Evolutionary conservation across 75 land plant genomes (phyloP).

Genomic region (Ceratopteris richardii): DNA sequence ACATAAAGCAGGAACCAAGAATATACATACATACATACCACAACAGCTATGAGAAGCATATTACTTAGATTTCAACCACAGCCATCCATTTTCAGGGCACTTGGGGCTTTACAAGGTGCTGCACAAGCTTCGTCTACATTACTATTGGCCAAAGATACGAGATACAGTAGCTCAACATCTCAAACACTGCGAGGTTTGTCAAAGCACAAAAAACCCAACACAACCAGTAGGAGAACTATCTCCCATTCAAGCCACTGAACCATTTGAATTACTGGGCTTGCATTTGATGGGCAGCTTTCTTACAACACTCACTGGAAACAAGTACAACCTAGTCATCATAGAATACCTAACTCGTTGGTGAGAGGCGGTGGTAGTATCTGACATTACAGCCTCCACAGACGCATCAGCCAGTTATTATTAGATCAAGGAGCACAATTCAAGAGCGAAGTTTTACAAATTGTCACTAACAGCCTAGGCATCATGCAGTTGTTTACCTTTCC

Average conservation of each 20-base stretch:
- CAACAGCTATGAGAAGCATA: too few species aligned
- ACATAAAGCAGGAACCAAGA: neutral
- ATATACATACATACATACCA: neutral
- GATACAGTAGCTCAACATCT: neutral
- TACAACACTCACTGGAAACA: neutral
- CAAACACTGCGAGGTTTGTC: neutral
- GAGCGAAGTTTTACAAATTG: too few species aligned
- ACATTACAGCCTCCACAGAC: neutral
- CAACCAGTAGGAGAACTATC: neutral
- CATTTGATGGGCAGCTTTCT: neutral
- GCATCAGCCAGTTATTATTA: too few species aligned
- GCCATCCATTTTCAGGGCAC: constrained; percentile 1
- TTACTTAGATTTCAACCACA: neutral
- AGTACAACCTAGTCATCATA: constrained; percentile 1
- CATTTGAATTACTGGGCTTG: constrained; percentile 1
- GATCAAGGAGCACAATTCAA: too few species aligned
- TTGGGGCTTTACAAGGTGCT: constrained; percentile 5
- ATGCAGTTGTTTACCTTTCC: too few species aligned
- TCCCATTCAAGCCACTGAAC: neutral
- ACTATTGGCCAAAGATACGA: constrained; percentile 2
- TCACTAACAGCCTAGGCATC: too few species aligned
- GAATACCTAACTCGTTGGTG: constrained; percentile 3
- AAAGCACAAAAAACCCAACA: neutral
- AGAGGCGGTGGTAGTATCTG: neutral
- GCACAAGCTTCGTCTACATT: neutral